A percentile compares a stretch with the other conserved stretches of the same genome.
Conservation (phyloP, 176 grass and related monocot species). For the Oryza punctata region DNA sequence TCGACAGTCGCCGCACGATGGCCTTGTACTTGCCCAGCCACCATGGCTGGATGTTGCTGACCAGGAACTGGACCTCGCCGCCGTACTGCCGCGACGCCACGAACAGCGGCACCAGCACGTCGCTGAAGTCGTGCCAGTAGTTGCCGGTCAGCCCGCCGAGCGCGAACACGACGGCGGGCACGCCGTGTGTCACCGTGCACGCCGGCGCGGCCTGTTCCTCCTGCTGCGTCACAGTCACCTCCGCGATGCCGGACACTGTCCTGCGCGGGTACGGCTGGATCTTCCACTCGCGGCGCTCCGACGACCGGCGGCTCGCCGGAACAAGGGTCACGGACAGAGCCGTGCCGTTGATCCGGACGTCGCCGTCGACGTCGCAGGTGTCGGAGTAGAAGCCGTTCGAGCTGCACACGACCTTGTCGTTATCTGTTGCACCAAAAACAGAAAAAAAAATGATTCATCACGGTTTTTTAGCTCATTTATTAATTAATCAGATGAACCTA, state of each 20-base stretch:
- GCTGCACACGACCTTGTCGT: slow-evolving; percentile 49
- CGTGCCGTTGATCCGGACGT: slow-evolving; percentile 62
- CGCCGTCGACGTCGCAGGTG: slow-evolving; percentile 71
- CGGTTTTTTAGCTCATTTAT: neutral
- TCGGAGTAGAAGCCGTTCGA: slow-evolving; percentile 51
- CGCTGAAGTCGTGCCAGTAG: slow-evolving; percentile 79
- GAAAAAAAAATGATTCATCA: neutral
- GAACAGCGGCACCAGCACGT: slow-evolving; percentile 77
- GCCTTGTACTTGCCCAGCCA: slow-evolving; percentile 77
- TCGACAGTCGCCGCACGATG: slow-evolving; percentile 50
- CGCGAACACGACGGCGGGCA: slow-evolving; percentile 59
- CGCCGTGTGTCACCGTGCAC: slow-evolving; percentile 53
- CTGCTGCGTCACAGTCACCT: slow-evolving; percentile 54
- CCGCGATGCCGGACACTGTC: slow-evolving; percentile 36
- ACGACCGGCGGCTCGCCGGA: neutral
- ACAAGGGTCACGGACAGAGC: slow-evolving; percentile 52
- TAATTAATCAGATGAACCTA: neutral
- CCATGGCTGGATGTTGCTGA: slow-evolving; percentile 60
- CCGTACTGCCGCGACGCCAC: slow-evolving; percentile 52
- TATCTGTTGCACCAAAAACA: slow-evolving; percentile 18
- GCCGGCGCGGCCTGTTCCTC: neutral
- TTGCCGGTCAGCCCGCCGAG: slow-evolving; percentile 66
- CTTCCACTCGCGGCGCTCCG: slow-evolving; percentile 50
- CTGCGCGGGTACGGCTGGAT: slow-evolving; percentile 65
- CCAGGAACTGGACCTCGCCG: slow-evolving; percentile 60